Percentiles rank a stretch among this genome's conserved stretches.
phyloP scores from a whole-genome alignment of 225 moss, liverwort and hornwort species.

The Marchantia polymorpha region DNA sequence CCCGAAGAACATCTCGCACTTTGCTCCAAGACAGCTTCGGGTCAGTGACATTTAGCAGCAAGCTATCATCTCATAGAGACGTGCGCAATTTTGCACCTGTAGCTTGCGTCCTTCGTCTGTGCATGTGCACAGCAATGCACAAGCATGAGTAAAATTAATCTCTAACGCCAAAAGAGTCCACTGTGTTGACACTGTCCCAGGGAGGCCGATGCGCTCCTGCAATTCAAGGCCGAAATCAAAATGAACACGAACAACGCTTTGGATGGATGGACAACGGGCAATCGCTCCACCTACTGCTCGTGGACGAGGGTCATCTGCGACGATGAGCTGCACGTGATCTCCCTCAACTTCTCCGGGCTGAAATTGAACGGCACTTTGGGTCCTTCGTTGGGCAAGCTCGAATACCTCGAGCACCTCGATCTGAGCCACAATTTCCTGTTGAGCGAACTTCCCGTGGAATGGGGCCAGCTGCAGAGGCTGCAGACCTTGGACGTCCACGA shows the following conservation, averaged over 20 bases:
- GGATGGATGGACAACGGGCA: slow-evolving; percentile 2
- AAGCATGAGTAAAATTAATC: background rate
- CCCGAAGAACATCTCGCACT: background rate
- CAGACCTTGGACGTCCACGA: background rate
- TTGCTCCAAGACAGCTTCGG: background rate
- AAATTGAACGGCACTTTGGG: background rate
- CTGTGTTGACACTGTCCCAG: background rate
- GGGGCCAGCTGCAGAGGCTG: background rate
- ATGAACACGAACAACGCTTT: background rate
- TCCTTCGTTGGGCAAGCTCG: background rate
- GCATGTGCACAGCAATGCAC: no score
- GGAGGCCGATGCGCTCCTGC: slow-evolving; percentile 5
- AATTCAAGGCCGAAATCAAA: background rate
- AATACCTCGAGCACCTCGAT: background rate
- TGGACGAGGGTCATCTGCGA: slow-evolving; percentile 9
- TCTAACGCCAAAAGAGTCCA: background rate
- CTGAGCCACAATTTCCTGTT: background rate
- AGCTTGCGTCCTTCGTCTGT: background rate
- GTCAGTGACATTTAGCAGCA: background rate
- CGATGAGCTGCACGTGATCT: background rate
- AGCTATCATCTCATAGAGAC: background rate
- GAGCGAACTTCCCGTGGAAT: background rate
- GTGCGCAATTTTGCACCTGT: background rate
- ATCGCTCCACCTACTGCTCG: slow-evolving; percentile 1
- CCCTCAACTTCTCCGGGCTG: background rate